Percentiles rank a stretch among this genome's conserved stretches.
Evolutionary conservation across 257 asterid genomes (phyloP).

Genomic region (Orobanche coerulescens): DNA sequence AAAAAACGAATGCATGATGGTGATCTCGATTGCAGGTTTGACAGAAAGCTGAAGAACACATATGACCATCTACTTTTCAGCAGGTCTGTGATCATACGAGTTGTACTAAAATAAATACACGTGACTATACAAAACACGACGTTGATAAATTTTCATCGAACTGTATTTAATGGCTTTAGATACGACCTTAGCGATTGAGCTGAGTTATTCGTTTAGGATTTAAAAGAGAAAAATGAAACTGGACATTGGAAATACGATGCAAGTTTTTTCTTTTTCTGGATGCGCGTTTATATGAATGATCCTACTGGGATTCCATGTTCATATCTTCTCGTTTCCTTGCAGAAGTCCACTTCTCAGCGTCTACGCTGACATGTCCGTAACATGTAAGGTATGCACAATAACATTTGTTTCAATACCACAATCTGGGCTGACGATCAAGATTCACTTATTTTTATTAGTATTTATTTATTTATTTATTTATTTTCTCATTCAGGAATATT

Average conservation of each 20-base stretch:
- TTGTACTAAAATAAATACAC: no score
- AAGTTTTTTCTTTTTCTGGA: no score
- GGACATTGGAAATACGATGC: no score
- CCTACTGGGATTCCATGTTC: slow-evolving; percentile 4
- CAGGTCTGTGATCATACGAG: slow-evolving; percentile 37
- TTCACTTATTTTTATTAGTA: background rate
- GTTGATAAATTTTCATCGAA: no score
- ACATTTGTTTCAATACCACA: background rate
- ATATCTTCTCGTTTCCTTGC: slow-evolving; percentile 31
- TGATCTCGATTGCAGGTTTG: slow-evolving; percentile 55
- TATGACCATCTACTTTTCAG: slow-evolving; percentile 77
- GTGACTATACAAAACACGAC: no score
- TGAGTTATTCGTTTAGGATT: no score
- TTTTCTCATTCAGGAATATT: slow-evolving; percentile 64
- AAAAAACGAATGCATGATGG: no score
- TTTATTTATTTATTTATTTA: background rate
- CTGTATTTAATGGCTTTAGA: no score
- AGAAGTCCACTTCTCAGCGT: slow-evolving; percentile 97
- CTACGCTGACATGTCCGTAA: slow-evolving; percentile 97
- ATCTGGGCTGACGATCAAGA: background rate
- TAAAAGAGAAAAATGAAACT: no score
- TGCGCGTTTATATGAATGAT: no score
- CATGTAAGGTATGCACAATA: slow-evolving; percentile 69
- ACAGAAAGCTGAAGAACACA: slow-evolving; percentile 70
- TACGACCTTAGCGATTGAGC: no score